Percentiles rank a stretch among this genome's conserved stretches.
These are phyloP conservation scores for Mycena epipterygia DNA, from an alignment of 768 basidiomycete genomes.

Conservation along the genomic window DNA sequence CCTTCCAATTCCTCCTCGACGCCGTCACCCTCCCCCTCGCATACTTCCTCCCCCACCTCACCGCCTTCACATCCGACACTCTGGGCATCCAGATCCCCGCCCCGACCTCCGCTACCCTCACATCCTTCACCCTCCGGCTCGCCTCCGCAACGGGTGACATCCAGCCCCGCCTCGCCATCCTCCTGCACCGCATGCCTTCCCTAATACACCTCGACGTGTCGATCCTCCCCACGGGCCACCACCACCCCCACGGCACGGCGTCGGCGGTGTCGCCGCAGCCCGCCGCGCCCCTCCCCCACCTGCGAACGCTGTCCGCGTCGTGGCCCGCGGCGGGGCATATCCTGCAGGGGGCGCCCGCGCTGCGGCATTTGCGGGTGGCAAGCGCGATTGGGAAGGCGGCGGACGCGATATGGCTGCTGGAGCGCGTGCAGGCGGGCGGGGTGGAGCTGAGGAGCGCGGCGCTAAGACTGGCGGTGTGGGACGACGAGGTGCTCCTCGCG, in stretches of 20 bases:
- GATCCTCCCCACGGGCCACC: not conserved
- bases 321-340: slow-evolving; percentile 20
- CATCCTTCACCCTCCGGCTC: slow-evolving; percentile 18
- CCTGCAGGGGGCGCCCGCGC: slow-evolving; percentile 1
- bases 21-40: slow-evolving; percentile 5
- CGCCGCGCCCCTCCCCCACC: not conserved
- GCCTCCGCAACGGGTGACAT: slow-evolving; percentile 8
- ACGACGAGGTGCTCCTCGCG: slow-evolving; percentile 32
- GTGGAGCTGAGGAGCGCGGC: not conserved
- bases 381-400: not conserved
- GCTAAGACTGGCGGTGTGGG: slow-evolving; percentile 16
- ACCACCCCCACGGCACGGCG: not conserved
- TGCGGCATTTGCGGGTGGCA: slow-evolving; percentile 15
- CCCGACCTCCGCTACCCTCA: slow-evolving; percentile 6
- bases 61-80: slow-evolving; percentile 11
- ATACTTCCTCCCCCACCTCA: slow-evolving; percentile 12
- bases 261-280: not conserved
- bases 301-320: slow-evolving; percentile 20
- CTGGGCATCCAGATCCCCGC: slow-evolving; percentile 18
- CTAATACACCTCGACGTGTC: slow-evolving; percentile 10
- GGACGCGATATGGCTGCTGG: slow-evolving; percentile 23
- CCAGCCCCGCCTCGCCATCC: slow-evolving; percentile 19
- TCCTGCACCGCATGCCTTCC: slow-evolving; percentile 16
- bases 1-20: not conserved
- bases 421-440: slow-evolving; percentile 6